Evolutionary conservation across 2,329 filamentous ascomycete genomes (phyloP).

Genomic region (Calonectria hawksworthii): DNA sequence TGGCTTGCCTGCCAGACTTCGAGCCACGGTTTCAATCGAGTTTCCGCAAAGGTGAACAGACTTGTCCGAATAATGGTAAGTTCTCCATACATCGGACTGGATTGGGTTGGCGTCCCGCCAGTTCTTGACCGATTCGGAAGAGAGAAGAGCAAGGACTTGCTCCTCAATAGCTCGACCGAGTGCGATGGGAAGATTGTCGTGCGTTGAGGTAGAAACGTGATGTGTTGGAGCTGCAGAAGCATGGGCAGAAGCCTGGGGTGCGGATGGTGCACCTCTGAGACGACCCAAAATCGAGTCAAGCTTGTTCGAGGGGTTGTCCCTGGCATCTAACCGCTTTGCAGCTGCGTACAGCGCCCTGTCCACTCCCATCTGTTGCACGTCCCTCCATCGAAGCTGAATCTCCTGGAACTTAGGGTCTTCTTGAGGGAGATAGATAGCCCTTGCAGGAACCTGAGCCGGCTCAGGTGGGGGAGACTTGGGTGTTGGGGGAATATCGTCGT

Average conservation of each 20-base stretch:
- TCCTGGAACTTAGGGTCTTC: conserved; percentile 61
- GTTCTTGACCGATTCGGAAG: conserved; percentile 58
- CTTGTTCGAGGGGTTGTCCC: conserved; percentile 52
- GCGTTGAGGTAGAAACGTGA: conserved; percentile 20
- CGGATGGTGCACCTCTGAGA: conserved; percentile 44
- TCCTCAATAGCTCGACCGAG: conserved; percentile 55
- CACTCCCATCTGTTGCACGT: conserved; percentile 60
- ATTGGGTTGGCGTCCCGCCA: conserved; percentile 60
- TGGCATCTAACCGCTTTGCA: conserved; percentile 58
- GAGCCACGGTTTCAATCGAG: conserved; percentile 58
- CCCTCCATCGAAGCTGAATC: conserved; percentile 63
- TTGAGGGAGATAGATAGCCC: conserved; percentile 54
- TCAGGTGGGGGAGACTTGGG: conserved; percentile 67
- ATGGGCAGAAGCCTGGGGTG: conserved; percentile 34
- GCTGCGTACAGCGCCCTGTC: conserved; percentile 60
- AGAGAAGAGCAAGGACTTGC: conserved; percentile 59
- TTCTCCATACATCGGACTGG: conserved; percentile 49
- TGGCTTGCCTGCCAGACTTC: conserved; percentile 59
- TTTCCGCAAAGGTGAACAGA: conserved; percentile 59
- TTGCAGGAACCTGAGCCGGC: conserved; percentile 41
- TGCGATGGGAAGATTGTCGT: conserved; percentile 48
- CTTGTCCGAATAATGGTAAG: conserved; percentile 58
- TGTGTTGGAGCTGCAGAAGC: conserved; percentile 20
- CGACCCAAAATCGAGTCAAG: conserved; percentile 58
- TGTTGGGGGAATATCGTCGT: conserved; percentile 68